Conservation (phyloP, 441 rosid species). For the Gossypium davidsonii region DNA sequence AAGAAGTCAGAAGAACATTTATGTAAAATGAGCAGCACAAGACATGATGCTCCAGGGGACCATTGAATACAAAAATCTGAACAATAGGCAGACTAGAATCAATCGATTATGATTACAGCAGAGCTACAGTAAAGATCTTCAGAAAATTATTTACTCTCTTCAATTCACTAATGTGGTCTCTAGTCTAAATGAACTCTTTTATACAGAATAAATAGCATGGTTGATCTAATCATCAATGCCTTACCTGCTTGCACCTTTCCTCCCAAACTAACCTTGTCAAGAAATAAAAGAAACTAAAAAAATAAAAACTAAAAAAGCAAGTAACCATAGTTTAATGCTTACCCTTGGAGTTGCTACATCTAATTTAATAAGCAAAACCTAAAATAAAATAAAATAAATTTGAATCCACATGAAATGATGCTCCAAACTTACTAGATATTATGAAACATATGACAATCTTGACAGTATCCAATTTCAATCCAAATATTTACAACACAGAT, state of each 20-base stretch:
- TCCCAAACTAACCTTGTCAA: neutral
- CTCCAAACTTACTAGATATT: neutral
- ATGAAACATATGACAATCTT: neutral
- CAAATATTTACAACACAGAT: too few species aligned
- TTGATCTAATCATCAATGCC: conserved; percentile 3
- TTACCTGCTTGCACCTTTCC: neutral
- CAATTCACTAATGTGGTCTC: neutral
- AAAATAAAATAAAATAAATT: neutral
- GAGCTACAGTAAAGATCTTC: neutral
- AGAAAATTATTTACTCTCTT: neutral
- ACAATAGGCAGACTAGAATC: neutral
- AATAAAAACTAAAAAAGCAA: neutral
- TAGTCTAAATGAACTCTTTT: neutral
- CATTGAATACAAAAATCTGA: neutral
- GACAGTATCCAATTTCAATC: neutral
- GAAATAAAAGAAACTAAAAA: neutral
- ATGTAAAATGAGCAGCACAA: neutral
- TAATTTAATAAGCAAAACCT: neutral
- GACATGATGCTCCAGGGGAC: neutral
- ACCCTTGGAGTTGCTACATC: neutral
- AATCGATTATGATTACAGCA: neutral
- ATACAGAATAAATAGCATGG: conserved; percentile 1
- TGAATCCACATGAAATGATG: neutral
- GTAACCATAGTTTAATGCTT: neutral
- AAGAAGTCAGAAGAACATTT: conserved; percentile 4